Evolutionary conservation across 768 basidiomycete genomes (phyloP).

Genomic region (Megacollybia marginata): DNA sequence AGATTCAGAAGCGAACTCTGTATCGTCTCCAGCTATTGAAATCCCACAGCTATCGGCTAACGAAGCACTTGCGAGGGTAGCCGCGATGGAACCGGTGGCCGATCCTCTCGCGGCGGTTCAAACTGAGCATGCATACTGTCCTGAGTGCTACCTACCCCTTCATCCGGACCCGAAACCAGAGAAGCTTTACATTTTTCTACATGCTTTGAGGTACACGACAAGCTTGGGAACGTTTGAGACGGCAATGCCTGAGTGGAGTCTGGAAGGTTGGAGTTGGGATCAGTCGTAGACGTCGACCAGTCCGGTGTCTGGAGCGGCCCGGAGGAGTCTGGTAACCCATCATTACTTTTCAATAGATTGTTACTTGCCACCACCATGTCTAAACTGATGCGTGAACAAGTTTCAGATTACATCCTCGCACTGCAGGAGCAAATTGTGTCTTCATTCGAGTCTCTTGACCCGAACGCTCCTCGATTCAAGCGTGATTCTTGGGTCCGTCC

Average conservation of each 20-base stretch:
- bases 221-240: constrained; percentile 80
- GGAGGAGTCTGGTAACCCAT: too few species aligned
- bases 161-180: constrained; percentile 93
- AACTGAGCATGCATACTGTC: constrained; percentile 59
- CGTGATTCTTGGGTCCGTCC: constrained; percentile 74
- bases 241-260: constrained; percentile 86
- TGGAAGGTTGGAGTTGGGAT: constrained; percentile 45
- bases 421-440: constrained; percentile 79
- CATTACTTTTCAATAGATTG: not conserved
- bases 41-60: constrained; percentile 32
- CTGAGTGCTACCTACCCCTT: constrained; percentile 87
- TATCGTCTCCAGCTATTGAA: not conserved
- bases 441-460: constrained; percentile 74
- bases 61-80: constrained; percentile 41
- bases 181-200: constrained; percentile 90
- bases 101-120: constrained; percentile 30
- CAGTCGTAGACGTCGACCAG: too few species aligned
- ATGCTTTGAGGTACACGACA: constrained; percentile 81
- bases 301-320: too few species aligned
- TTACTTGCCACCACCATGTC: constrained; percentile 10
- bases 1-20: not conserved
- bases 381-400: constrained; percentile 63
- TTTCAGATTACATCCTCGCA: constrained; percentile 66
- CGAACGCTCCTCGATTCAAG: constrained; percentile 61
- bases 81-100: constrained; percentile 28